These are phyloP conservation scores for Magnaporthales sp. DNA, from an alignment of 2,329 filamentous ascomycete genomes.

Conservation along the genomic window DNA sequence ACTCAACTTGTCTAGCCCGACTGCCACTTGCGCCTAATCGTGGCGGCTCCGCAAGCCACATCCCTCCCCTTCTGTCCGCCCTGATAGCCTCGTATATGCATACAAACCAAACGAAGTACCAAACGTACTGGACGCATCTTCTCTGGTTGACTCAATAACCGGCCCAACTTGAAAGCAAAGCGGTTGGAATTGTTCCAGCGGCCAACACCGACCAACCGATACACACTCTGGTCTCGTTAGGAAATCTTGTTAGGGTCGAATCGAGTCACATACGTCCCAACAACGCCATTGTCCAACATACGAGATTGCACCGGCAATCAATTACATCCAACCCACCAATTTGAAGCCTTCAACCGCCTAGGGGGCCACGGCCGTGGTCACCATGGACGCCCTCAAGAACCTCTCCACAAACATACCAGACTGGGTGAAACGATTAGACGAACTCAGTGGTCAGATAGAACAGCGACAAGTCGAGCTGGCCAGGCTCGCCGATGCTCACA, in stretches of 20 bases:
- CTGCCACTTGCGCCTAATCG: background rate
- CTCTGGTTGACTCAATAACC: background rate
- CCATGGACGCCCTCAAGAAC: conserved; percentile 47
- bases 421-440: conserved; percentile 51
- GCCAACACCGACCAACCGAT: background rate
- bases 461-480: conserved; percentile 53
- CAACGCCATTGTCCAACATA: background rate
- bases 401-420: conserved; percentile 48
- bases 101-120: background rate
- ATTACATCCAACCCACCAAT: background rate
- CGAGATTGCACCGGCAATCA: background rate
- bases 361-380: conserved; percentile 10
- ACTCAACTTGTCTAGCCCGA: background rate
- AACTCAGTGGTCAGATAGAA: conserved; percentile 52
- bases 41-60: background rate
- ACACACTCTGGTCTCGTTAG: background rate
- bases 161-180: background rate
- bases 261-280: background rate
- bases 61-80: background rate
- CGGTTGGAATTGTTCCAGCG: background rate
- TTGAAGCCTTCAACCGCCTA: background rate
- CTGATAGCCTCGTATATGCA: background rate
- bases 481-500: conserved; percentile 17
- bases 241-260: background rate
- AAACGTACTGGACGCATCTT: background rate